Conservation (phyloP, 2,329 filamentous ascomycete genomes). For the Gnomoniopsis sp. region DNA sequence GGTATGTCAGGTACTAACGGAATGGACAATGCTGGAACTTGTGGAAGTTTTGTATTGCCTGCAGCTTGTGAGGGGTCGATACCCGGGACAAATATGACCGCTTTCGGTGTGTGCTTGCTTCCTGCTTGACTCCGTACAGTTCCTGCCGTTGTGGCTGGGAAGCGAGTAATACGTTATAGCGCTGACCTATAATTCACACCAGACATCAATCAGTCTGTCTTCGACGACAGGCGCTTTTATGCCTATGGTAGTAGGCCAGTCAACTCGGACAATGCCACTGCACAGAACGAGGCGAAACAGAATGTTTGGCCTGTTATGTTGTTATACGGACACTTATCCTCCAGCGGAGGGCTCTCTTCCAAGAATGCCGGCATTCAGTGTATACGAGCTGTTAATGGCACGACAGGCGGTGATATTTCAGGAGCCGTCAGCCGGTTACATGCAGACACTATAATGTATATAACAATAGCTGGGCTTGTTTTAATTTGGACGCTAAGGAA, state of each 20-base stretch:
- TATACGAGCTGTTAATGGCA: constrained; percentile 5
- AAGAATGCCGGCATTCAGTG: constrained; percentile 5
- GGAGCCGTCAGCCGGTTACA: too few species aligned
- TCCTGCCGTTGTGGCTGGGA: not conserved
- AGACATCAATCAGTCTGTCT: constrained; percentile 7
- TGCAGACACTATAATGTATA: too few species aligned
- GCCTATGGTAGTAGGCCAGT: constrained; percentile 1
- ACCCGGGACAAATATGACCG: not conserved
- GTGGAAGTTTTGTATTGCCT: not conserved
- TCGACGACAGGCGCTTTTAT: constrained; percentile 9
- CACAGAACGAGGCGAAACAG: not conserved
- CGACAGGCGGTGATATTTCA: constrained; percentile 1
- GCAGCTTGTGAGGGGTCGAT: not conserved
- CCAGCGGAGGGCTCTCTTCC: not conserved
- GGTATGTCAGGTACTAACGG: not conserved
- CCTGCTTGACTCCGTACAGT: not conserved
- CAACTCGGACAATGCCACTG: not conserved
- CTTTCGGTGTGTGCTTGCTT: not conserved
- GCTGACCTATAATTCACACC: not conserved
- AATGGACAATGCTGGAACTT: constrained; percentile 3
- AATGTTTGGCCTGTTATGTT: constrained; percentile 4
- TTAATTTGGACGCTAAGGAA: too few species aligned
- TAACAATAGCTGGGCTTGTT: too few species aligned
- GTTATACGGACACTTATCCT: constrained; percentile 8
- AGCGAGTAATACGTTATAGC: not conserved